These are phyloP conservation scores for Talaromyces trachyspermus DNA, from an alignment of 495 filamentous ascomycete species.

Conservation along the genomic window DNA sequence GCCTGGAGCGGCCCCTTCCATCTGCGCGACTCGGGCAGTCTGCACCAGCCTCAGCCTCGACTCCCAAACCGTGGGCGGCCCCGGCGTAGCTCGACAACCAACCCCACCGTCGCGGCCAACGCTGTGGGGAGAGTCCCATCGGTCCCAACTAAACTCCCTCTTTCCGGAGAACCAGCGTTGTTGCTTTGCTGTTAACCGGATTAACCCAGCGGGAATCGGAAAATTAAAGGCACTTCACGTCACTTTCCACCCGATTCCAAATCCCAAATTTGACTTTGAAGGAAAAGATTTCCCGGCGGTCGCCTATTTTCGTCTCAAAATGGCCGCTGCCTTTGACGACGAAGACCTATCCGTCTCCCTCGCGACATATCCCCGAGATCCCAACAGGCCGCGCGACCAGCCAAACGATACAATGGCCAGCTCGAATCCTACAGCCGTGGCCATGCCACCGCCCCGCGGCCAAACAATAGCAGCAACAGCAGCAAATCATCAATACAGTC, in stretches of 20 bases:
- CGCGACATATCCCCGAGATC: conserved; percentile 55
- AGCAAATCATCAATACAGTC: conserved; percentile 24
- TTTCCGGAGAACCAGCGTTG: neutral
- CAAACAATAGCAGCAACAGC: conserved; percentile 24
- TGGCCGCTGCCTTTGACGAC: conserved; percentile 61
- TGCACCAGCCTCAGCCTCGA: too few species aligned
- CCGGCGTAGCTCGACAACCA: too few species aligned
- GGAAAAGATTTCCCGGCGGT: neutral
- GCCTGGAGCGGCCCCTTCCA: too few species aligned
- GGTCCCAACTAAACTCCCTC: too few species aligned
- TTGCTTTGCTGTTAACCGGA: neutral
- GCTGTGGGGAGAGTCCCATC: too few species aligned
- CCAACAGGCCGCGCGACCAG: conserved; percentile 25
- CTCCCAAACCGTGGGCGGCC: too few species aligned
- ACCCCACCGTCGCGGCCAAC: too few species aligned
- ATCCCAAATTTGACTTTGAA: too few species aligned
- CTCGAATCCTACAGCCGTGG: conserved; percentile 34
- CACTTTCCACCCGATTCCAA: neutral
- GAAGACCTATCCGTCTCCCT: conserved; percentile 90
- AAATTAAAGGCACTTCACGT: neutral
- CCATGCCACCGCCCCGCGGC: conserved; percentile 42
- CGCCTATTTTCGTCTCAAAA: conserved; percentile 11
- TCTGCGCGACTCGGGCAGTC: too few species aligned
- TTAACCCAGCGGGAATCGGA: conserved; percentile 6
- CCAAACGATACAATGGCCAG: conserved; percentile 13